These are phyloP conservation scores for Annulohypoxylon maeteangense DNA, from an alignment of 495 filamentous ascomycete genomes.

Conservation along the genomic window DNA sequence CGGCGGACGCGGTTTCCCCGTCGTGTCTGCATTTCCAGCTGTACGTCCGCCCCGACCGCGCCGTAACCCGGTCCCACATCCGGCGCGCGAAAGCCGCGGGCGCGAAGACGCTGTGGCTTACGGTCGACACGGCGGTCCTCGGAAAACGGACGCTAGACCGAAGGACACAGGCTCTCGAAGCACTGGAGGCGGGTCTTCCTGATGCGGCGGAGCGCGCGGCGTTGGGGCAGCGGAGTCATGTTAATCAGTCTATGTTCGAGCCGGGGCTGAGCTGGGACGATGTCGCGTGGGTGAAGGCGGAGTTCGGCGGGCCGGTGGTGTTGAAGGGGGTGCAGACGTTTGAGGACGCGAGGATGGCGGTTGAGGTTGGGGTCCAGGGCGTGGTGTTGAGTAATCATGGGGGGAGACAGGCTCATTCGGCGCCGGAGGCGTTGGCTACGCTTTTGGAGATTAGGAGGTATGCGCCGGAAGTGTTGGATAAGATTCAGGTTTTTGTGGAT, in stretches of 20 bases:
- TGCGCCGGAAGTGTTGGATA: constrained; percentile 71
- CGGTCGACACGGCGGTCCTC: constrained; percentile 68
- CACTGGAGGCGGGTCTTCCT: constrained; percentile 48
- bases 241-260: constrained; percentile 67
- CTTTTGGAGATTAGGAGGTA: constrained; percentile 72
- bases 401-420: constrained; percentile 84
- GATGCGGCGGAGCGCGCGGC: constrained; percentile 36
- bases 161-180: constrained; percentile 63
- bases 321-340: constrained; percentile 89
- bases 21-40: constrained; percentile 67
- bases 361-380: constrained; percentile 76
- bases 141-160: constrained; percentile 68
- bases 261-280: constrained; percentile 83
- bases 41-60: constrained; percentile 71
- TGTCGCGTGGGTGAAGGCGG: constrained; percentile 82
- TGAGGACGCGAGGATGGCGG: constrained; percentile 81
- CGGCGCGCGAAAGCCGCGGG: constrained; percentile 69
- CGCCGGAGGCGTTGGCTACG: constrained; percentile 86
- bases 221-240: constrained; percentile 37
- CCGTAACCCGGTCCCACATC: constrained; percentile 69
- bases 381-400: constrained; percentile 91
- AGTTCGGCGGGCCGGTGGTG: constrained; percentile 85
- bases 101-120: constrained; percentile 67
- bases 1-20: constrained; percentile 58
- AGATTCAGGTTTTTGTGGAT: constrained; percentile 83